Evolutionary conservation across 768 basidiomycete genomes (phyloP).

Genomic region (Tricholoma hemisulphureum): DNA sequence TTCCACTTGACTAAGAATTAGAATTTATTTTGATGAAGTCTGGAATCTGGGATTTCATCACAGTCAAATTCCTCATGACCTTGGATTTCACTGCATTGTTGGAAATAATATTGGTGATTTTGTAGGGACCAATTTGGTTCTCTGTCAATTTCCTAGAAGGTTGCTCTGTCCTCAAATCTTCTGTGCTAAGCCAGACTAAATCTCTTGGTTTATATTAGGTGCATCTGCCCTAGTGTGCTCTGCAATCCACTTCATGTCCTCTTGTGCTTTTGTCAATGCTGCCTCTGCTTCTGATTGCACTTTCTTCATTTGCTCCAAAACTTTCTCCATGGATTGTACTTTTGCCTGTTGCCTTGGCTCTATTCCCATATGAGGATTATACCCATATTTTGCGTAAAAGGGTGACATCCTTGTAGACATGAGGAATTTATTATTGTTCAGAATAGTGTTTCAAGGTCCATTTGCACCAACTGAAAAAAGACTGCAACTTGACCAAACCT

Average conservation of each 20-base stretch:
- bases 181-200: conserved; percentile 15
- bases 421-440: conserved; percentile 27
- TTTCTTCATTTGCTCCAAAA: too few relatives aligned
- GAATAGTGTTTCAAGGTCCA: too few relatives aligned
- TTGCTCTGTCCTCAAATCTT: conserved; percentile 10
- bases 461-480: too few relatives aligned
- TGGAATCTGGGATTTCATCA: conserved; percentile 2
- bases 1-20: conserved; percentile 3
- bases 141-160: conserved; percentile 19
- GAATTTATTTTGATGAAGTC: not conserved
- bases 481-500: too few relatives aligned
- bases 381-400: too few relatives aligned
- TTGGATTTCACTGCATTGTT: not conserved
- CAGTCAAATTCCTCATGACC: not conserved
- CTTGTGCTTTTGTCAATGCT: conserved; percentile 11
- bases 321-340: too few relatives aligned
- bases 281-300: too few relatives aligned
- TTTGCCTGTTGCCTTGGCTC: too few relatives aligned
- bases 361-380: too few relatives aligned
- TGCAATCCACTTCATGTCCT: conserved; percentile 15
- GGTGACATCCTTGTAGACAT: conserved; percentile 24
- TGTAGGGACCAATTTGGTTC: conserved; percentile 18
- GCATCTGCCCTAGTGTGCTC: conserved; percentile 1
- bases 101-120: conserved; percentile 11
- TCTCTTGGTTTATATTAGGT: conserved; percentile 12